Conservation (phyloP, 192 early-diverging fungal genomes). For the Pecoramyces ruminantium region DNA sequence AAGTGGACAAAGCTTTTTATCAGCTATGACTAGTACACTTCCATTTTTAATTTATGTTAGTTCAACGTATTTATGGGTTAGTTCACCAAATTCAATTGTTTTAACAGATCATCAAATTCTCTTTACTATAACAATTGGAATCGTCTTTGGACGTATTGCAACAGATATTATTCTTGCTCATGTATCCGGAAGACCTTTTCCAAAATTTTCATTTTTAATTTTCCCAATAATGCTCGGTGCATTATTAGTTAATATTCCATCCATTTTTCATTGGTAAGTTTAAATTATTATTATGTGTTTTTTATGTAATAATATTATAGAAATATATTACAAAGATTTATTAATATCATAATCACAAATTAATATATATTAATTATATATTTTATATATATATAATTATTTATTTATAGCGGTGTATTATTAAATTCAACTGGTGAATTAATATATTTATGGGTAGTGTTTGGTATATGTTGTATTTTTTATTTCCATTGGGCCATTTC, state of each 20-base stretch:
- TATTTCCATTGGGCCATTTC: conserved; percentile 73
- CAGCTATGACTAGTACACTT: background rate
- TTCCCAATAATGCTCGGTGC: conserved; percentile 58
- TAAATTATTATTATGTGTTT: background rate
- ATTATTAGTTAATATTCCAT: conserved; percentile 42
- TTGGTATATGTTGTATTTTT: conserved; percentile 50
- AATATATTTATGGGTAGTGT: conserved; percentile 47
- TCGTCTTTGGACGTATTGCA: conserved; percentile 71
- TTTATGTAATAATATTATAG: background rate
- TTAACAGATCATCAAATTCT: conserved; percentile 49
- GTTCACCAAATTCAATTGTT: conserved; percentile 48
- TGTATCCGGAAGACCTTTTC: conserved; percentile 64
- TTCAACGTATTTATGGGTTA: conserved; percentile 39
- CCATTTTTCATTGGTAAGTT: conserved; percentile 27
- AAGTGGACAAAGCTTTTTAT: background rate
- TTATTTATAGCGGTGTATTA: conserved; percentile 32
- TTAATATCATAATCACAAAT: too few relatives aligned
- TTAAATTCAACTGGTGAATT: conserved; percentile 51
- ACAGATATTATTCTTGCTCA: conserved; percentile 83
- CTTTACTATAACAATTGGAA: conserved; percentile 56
- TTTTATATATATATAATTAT: too few relatives aligned
- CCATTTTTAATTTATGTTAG: background rate
- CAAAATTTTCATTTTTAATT: conserved; percentile 62
- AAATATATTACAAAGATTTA: background rate
- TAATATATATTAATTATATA: too few relatives aligned